These are phyloP conservation scores for Lycium barbarum DNA, from an alignment of 257 asterid genomes.

Conservation along the genomic window DNA sequence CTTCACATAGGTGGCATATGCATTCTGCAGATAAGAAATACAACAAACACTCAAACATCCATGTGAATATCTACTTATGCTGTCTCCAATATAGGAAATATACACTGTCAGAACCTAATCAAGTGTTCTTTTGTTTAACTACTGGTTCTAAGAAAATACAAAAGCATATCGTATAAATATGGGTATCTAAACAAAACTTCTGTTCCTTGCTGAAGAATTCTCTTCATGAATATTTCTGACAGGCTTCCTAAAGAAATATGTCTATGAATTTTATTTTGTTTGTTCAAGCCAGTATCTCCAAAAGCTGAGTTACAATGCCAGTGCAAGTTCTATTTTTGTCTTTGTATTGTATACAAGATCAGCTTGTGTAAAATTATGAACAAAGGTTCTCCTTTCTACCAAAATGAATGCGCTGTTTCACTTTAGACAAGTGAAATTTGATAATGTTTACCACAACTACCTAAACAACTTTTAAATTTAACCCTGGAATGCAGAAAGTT, in stretches of 20 bases:
- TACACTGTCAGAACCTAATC: not conserved
- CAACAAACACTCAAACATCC: slow-evolving; percentile 4
- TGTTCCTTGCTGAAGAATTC: not conserved
- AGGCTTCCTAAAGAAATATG: not conserved
- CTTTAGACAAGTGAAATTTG: not conserved
- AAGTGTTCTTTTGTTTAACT: not conserved
- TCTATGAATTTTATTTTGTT: not conserved
- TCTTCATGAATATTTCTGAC: not conserved
- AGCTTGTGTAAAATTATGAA: not conserved
- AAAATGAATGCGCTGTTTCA: not conserved
- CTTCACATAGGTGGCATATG: slow-evolving; percentile 83
- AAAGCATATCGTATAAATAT: not conserved
- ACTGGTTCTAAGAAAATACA: not conserved
- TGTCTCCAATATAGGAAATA: not conserved
- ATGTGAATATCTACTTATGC: not conserved
- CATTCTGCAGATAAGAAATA: slow-evolving; percentile 62
- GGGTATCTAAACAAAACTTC: not conserved
- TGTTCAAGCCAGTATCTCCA: slow-evolving; percentile 4
- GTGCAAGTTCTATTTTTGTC: slow-evolving; percentile 3
- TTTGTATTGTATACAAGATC: not conserved
- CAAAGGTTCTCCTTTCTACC: not conserved
- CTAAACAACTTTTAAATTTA: not conserved
- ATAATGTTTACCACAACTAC: not conserved
- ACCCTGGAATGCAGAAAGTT: not conserved
- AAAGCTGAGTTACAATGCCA: not conserved